A percentile compares a stretch with the other conserved stretches of the same genome.
These are phyloP conservation scores for Casuarina equisetifolia DNA, from an alignment of 306 rosid species.

Conservation along the genomic window DNA sequence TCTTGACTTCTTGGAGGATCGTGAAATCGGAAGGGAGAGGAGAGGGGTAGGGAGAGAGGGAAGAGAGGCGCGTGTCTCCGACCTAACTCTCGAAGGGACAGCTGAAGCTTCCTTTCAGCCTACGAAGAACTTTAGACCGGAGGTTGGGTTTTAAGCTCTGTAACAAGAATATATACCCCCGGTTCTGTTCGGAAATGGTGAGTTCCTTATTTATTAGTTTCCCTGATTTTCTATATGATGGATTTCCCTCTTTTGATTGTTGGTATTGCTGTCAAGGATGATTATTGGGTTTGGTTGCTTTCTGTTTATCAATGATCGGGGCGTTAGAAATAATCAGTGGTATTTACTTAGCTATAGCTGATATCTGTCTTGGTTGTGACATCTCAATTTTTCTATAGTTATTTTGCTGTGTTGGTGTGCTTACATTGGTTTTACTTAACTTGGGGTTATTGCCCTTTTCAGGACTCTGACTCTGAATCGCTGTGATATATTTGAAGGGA, in stretches of 20 bases:
- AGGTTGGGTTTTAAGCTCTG: neutral
- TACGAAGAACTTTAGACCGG: neutral
- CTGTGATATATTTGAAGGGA: conserved; percentile 8
- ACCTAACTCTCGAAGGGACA: conserved; percentile 35
- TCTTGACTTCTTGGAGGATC: conserved; percentile 11
- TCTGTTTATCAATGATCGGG: neutral
- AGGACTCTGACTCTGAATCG: conserved; percentile 44
- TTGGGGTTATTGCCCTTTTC: conserved; percentile 10
- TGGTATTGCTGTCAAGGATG: neutral
- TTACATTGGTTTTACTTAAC: neutral
- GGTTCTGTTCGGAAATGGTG: conserved; percentile 17
- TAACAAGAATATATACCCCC: conserved; percentile 5
- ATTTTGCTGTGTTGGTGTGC: neutral
- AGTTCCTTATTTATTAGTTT: conserved; percentile 2
- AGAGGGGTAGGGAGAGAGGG: conserved; percentile 2
- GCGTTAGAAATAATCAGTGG: neutral
- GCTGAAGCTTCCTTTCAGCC: neutral
- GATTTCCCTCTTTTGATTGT: neutral
- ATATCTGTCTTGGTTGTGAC: neutral
- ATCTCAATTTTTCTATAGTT: neutral
- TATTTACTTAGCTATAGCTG: neutral
- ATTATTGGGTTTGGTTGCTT: neutral
- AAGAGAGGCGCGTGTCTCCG: conserved; percentile 26
- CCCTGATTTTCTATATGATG: neutral
- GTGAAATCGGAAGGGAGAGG: conserved; percentile 6